Evolutionary conservation across 768 basidiomycete species (phyloP).

Genomic region (Leccinum boreale): DNA sequence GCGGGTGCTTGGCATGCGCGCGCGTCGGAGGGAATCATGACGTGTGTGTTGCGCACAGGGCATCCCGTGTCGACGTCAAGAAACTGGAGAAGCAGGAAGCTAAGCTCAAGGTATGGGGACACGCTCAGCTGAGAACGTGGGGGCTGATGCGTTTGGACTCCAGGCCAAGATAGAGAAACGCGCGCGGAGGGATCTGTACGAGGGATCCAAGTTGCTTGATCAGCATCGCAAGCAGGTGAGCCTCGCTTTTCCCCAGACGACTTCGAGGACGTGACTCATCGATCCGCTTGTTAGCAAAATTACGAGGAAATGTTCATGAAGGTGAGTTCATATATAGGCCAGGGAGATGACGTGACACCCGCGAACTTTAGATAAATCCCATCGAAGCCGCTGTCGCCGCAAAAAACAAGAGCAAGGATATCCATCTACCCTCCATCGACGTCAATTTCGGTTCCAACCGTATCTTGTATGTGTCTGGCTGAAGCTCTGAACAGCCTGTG

Average conservation of each 20-base stretch:
- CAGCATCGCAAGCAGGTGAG: constrained; percentile 84
- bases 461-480: constrained; percentile 59
- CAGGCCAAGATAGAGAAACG: constrained; percentile 98
- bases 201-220: constrained; percentile 93
- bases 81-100: constrained; percentile 97
- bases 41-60: constrained; percentile 43
- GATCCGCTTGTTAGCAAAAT: constrained; percentile 60
- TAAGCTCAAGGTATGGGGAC: constrained; percentile 69
- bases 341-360: neutral
- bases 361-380: constrained; percentile 72
- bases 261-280: neutral
- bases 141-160: constrained; percentile 2
- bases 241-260: neutral
- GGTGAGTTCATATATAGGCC: constrained; percentile 37
- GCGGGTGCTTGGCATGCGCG: constrained; percentile 1
- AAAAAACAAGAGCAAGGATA: constrained; percentile 97
- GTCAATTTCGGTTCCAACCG: constrained; percentile 95
- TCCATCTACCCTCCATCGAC: constrained; percentile 92
- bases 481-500: neutral
- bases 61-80: constrained; percentile 89
- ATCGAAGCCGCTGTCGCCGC: constrained; percentile 71
- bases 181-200: constrained; percentile 85
- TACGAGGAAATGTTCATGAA: constrained; percentile 99
- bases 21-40: neutral
- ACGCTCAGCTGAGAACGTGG: neutral